Evolutionary conservation across 257 asterid genomes (phyloP).

Genomic region (Jaltomata sinuosa): DNA sequence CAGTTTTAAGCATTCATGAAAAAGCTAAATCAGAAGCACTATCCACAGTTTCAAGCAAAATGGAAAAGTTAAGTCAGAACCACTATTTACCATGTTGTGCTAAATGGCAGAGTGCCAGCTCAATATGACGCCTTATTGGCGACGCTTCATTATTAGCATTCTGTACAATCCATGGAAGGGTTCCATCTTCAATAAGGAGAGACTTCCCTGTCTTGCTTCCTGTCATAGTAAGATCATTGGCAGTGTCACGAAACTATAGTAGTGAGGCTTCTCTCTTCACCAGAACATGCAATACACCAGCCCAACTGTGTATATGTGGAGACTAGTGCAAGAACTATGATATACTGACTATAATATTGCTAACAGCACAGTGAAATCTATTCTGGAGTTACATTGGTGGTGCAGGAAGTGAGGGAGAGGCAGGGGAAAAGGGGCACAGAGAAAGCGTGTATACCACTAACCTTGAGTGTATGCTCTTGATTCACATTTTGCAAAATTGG

Average conservation of each 20-base stretch:
- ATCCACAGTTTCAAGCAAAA: background rate
- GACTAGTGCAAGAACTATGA: background rate
- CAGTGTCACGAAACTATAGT: background rate
- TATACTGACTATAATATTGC: background rate
- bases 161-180: constrained; percentile 80
- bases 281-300: background rate
- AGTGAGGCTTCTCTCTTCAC: background rate
- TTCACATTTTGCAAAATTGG: constrained; percentile 90
- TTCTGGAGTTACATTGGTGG: background rate
- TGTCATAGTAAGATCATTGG: constrained; percentile 7
- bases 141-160: constrained; percentile 68
- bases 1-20: constrained; percentile 1
- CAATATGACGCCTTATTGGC: constrained; percentile 65
- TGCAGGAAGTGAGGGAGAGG: background rate
- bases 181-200: constrained; percentile 70
- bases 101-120: constrained; percentile 79
- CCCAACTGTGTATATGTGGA: background rate
- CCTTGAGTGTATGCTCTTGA: constrained; percentile 75
- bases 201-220: constrained; percentile 58
- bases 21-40: background rate
- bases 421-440: background rate
- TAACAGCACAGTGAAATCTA: background rate
- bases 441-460: constrained; percentile 5
- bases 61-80: background rate
- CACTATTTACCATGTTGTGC: constrained; percentile 61